Base-by-base conservation (phyloP, 306 rosid species). In the Leucaena leucocephala region DNA sequence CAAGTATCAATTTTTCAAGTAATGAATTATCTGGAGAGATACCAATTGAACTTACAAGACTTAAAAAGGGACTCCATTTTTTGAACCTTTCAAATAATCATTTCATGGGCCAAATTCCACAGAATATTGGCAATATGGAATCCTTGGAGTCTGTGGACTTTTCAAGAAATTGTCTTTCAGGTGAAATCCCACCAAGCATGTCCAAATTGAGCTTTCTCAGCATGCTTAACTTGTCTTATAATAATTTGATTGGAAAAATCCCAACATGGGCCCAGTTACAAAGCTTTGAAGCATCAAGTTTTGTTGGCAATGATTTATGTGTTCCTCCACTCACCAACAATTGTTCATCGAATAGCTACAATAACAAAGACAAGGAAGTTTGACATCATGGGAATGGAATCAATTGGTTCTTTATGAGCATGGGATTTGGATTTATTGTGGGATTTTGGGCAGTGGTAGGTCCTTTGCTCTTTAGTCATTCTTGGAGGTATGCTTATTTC, bases 231-330 rank as follows among this genome's bases (percentile, higher is more conserved):
- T 74, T 85, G 78, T 85, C 86, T 21, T 44, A 57, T 50, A 82
- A 86, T 46, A 5, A 72, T 19, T 78, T 86, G 59, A 72, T 33
- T 1, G 84, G 86, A 0, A 8, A 63, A 65, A 73, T 86, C 38
- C 84, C 84, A 33, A 62, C 57, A 12, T 81, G 83, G 43, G 62
- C 68, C 69, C 83, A 80, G 21, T 59, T 83, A 42, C 83, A 83
- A 57, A 62, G 46, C 52, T 66, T 83, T 36, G 78, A 72, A 2
- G 81, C 64, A 4, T 83, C 83, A 16, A 74, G 19, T 52, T 83
- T 67, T 44, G 1, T 57, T 85, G 85, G 36, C 27, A 27, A 27
- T 27, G 27, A 27, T 27, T 27, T 27, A 27, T 27, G 27, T 27
- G 27, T 0, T 27, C 70, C 59, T 19, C 83, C 83, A 0, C 59